Conservation (phyloP, 768 basidiomycete species). For the Megacollybia marginata region DNA sequence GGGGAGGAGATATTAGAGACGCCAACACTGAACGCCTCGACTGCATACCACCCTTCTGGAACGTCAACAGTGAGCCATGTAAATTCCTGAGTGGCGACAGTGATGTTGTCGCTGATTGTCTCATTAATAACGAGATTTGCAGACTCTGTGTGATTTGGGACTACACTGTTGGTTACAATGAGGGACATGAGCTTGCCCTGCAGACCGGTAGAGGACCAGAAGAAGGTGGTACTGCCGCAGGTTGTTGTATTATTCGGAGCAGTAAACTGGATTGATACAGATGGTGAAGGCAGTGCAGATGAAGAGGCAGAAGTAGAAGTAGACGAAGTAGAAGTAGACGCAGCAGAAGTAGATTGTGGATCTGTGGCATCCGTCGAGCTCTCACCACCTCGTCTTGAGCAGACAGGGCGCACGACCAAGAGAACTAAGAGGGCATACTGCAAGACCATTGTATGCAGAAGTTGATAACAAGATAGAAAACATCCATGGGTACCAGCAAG, state of each 20-base stretch:
- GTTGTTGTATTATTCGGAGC: slow-evolving; percentile 13
- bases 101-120: slow-evolving; percentile 11
- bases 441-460: no score
- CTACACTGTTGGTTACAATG: slow-evolving; percentile 7
- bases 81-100: slow-evolving; percentile 6
- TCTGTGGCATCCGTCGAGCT: no score
- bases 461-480: no score
- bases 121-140: slow-evolving; percentile 3
- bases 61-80: slow-evolving; percentile 16
- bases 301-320: not conserved
- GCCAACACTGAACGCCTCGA: slow-evolving; percentile 6
- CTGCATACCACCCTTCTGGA: slow-evolving; percentile 14
- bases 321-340: not conserved
- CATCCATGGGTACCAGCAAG: no score
- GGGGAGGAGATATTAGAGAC: slow-evolving; percentile 8
- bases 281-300: not conserved
- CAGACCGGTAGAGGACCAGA: slow-evolving; percentile 8
- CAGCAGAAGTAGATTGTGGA: not conserved
- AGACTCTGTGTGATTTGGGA: slow-evolving; percentile 4
- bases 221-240: slow-evolving; percentile 9
- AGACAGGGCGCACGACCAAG: no score
- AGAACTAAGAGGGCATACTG: no score
- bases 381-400: no score
- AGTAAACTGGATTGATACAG: slow-evolving; percentile 7
- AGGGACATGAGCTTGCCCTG: slow-evolving; percentile 7